Evolutionary conservation across 768 basidiomycete genomes (phyloP), one percentile per base, ranked within the genome.

Genomic region (Leccinum subtestaceum): DNA sequence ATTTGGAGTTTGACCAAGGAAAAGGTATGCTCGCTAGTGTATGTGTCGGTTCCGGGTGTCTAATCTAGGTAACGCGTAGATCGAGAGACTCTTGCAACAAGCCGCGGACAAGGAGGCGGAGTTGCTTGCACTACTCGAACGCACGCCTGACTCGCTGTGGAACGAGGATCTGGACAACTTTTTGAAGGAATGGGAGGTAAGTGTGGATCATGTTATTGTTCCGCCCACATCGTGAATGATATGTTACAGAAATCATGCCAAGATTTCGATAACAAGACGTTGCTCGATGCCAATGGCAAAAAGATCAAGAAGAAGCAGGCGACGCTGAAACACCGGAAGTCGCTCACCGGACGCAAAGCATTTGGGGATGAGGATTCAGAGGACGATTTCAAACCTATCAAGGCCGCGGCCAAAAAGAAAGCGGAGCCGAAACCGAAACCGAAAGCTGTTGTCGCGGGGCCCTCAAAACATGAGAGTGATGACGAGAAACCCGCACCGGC

Each of bases 1-100:
- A 96, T 99, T 68, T 95, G 85, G 80, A 96, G 89, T 75, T 77
- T 99, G 78, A 99, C 96, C 1, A 87, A 83, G 66, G 96, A 98
- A 75, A 95, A 89, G 85, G 93, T 90, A 55, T 6, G 72, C 60
- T 12, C 47, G 17, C 36, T 52, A 12, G 19, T 29, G 19, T 31
- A 4, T 13, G 3, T 8, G 15, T 59, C 19, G 1, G 52, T 46
- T 38, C 5, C 46, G 13, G 8, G 25, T 43, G 25, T 56, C 58
- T 65, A 45, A 71, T 52, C 23, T 31, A 38, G 21, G 29, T 19
- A 29, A 36, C 32, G 53, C 5, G 21, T 60, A 95, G 91, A 95
- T 97, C 65, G 91, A 88, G 60, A 95, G 84, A 75, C 81, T 99
- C 5, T 78, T 84, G 49, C 80, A 83, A 65, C 93, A 93, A 78